phyloP scores from a whole-genome alignment of 2,329 filamentous ascomycete genomes.

The Drechslerella stenobrocha region DNA sequence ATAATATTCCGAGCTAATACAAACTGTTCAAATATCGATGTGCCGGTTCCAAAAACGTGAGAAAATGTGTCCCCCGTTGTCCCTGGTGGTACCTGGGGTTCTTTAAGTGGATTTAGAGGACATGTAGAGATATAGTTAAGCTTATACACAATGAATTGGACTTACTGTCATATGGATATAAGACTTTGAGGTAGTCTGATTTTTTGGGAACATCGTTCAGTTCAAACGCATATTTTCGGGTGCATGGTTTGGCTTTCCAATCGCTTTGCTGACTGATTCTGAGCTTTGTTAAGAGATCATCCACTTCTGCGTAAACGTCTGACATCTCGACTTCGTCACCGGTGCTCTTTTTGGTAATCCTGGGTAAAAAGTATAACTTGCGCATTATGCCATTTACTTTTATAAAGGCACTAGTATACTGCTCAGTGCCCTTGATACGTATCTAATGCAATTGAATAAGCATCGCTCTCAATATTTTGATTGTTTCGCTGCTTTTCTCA shows the following conservation, averaged over 20 bases:
- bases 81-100: conserved; percentile 71
- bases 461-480: neutral
- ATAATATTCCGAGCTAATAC: conserved; percentile 99
- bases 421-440: conserved; percentile 67
- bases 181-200: conserved; percentile 87
- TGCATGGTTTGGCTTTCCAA: conserved; percentile 91
- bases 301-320: conserved; percentile 88
- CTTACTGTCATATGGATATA: conserved; percentile 86
- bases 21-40: conserved; percentile 93
- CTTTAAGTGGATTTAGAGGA: conserved; percentile 54
- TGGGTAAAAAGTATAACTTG: conserved; percentile 89
- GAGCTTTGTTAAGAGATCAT: conserved; percentile 81
- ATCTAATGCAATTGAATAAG: conserved; percentile 12
- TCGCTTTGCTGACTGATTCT: conserved; percentile 67
- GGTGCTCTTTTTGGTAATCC: conserved; percentile 63
- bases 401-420: conserved; percentile 87
- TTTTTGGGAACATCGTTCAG: conserved; percentile 83
- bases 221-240: conserved; percentile 94
- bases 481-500: neutral
- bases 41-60: conserved; percentile 90
- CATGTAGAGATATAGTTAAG: conserved; percentile 1
- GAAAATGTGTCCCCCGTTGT: conserved; percentile 85
- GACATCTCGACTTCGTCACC: conserved; percentile 82
- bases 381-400: conserved; percentile 93
- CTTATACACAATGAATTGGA: conserved; percentile 25